Base-by-base conservation (phyloP, 305 asterid species). In the Fraxinus paxiana region DNA sequence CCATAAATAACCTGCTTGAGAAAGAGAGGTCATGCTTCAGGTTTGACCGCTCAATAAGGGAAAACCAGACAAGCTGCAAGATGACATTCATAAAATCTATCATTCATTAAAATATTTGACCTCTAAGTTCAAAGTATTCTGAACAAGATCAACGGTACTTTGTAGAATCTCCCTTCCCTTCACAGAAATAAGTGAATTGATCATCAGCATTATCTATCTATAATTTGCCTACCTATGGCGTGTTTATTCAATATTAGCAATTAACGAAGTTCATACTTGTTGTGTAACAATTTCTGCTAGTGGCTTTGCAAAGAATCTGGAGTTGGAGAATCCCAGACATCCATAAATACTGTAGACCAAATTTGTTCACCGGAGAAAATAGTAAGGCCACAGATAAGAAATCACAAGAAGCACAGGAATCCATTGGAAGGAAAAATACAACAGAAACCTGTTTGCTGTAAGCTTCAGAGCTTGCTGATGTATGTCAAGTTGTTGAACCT, bases 161-260 rank as follows among this genome's bases (percentile, higher is more conserved):
- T 91, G 97, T 85, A 94, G 83, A 75, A 94, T 94, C 87, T 96
- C 98, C 88, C 99, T 90, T 87, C 99, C 99, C 99, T 96, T 88
- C 80, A 85, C 56, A 88, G 85, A 80, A 81, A 34, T 72, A 59
- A 38, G 79, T 5, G 78, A 76, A 79, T 83, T 75, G 79, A 79
- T 84, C 82, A 82, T 63, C 30, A 67, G 71, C 79, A 83, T 6
- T 75, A 59, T 82, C 71, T 77, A 75, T 43, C 38, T 79, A 76
- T 43, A 76, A 78, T 84, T 22, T 69, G 75, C 51, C 31, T 69
- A 76, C 70, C 82, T 9, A 74, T 37, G 24, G 79, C 4, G 46
- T 28, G 73, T 70, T 63, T 65, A 1, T 74, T 83, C 80, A 81
- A 35, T 51, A 34, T 43, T 31, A 80, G 79, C 82, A 85, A 73